These are phyloP conservation scores for Glycine latifolia DNA, from an alignment of 306 rosid species.

Conservation along the genomic window DNA sequence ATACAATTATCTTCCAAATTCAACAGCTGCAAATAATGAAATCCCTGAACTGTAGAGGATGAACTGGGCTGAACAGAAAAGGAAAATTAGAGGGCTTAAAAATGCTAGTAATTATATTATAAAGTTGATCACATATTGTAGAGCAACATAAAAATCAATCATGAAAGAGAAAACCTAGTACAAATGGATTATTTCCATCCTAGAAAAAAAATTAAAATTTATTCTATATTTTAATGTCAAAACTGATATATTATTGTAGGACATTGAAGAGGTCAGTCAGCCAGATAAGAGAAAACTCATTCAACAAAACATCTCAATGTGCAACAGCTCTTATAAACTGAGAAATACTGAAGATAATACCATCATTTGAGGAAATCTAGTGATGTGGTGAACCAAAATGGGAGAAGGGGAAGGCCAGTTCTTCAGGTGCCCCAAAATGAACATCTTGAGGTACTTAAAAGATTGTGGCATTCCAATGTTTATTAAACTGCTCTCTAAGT, in stretches of 20 bases:
- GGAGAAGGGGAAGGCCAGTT: background rate
- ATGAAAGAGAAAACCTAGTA: conserved; percentile 15
- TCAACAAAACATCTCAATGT: conserved; percentile 35
- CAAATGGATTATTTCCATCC: conserved; percentile 11
- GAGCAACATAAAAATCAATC: conserved; percentile 26
- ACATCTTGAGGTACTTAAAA: background rate
- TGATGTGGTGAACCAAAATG: conserved; percentile 8
- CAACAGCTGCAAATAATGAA: conserved; percentile 78
- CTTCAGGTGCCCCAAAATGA: conserved; percentile 27
- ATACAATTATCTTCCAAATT: conserved; percentile 89
- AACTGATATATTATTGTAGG: conserved; percentile 6
- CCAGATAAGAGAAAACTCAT: conserved; percentile 29
- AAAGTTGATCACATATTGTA: background rate
- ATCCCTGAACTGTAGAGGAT: conserved; percentile 78
- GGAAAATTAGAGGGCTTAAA: conserved; percentile 40
- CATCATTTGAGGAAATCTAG: conserved; percentile 14
- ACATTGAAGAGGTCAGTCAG: conserved; percentile 34
- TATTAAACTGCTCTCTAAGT: conserved; percentile 22
- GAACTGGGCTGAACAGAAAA: conserved; percentile 67
- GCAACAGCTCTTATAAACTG: conserved; percentile 18
- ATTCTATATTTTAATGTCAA: conserved; percentile 33
- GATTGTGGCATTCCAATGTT: background rate
- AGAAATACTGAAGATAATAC: background rate
- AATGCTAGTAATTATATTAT: conserved; percentile 33
- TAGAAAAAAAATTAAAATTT: conserved; percentile 7